Evolutionary conservation across 1,284 basidiomycete genomes (phyloP), one percentile per base, ranked within the genome.

Genomic region (Xerocomus cyaneibrunnescens): DNA sequence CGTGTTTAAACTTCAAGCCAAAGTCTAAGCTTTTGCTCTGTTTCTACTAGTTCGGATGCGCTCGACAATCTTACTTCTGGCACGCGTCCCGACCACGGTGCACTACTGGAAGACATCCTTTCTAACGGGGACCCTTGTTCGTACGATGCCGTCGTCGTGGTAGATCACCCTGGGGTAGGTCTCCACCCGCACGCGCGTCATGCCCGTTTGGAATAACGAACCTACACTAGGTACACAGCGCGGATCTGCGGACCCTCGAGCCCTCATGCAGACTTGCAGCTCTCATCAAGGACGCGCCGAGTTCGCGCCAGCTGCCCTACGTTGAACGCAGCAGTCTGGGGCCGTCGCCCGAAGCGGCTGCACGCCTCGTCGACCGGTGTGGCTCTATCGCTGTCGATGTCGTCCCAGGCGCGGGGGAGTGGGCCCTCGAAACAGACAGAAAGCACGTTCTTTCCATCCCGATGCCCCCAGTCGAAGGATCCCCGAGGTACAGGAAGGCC

Each of bases 141-240:
- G 13, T 78, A 83, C 56, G 83, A 88, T 62, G 81, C 82, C 35
- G 64, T 90, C 21, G 71, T 89, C 16, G 62, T 89, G 7, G 71
- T 88, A 39, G 77, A 86, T 57, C 87, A 89, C 51, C 78, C 81
- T 23, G 85, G 85, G 28, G 87, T 89, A 66, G 58, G 80, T 72
- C 44, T 28, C n/a, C 23, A 44, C 40, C 41, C 30, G 5, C 13
- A 41, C n/a, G 17, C 23, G 17, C 14, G 21, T 32, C 16, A 35
- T 46, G 47, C 16, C n/a, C 16, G 30, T 35, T 22, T 23, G 17
- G 39, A 30, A n/a, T 60, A 17, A 52, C 27, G 25, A 23, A 25
- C 28, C 40, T 36, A 42, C 25, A 31, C 48, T 30, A 89, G 87
- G 71, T 86, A 2, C 86, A 85, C 60, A 83, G 85, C 23, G 84